Evolutionary conservation across 31 red algal genomes (phyloP).

Genomic region (Bonnemaisonia californica): DNA sequence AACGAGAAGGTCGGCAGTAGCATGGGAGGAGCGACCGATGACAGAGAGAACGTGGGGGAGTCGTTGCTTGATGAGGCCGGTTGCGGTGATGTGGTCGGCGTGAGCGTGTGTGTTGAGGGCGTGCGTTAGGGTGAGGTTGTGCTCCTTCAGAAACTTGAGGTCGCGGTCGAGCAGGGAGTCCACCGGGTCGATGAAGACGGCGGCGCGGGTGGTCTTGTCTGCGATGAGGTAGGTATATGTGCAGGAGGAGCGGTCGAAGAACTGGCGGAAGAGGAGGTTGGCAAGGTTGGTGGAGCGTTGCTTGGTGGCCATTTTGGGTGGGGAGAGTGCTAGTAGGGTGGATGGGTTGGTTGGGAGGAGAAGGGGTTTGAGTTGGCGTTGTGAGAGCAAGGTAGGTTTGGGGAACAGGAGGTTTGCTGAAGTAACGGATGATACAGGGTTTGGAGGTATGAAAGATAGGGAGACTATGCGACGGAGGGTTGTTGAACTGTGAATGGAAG

Average conservation of each 20-base stretch:
- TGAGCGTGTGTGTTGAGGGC: slow-evolving; percentile 89
- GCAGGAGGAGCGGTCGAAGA: slow-evolving; percentile 82
- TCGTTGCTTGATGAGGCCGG: slow-evolving; percentile 60
- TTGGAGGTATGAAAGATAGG: too few relatives aligned
- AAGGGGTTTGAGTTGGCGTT: background rate
- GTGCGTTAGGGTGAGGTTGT: slow-evolving; percentile 41
- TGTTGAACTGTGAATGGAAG: too few relatives aligned
- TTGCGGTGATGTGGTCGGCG: slow-evolving; percentile 85
- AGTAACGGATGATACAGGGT: too few relatives aligned
- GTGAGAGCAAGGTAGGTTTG: too few relatives aligned
- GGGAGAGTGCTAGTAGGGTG: background rate
- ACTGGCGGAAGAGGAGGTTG: slow-evolving; percentile 63
- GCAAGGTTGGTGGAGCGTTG: background rate
- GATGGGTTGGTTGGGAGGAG: background rate
- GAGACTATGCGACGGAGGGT: too few relatives aligned
- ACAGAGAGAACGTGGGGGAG: slow-evolving; percentile 55
- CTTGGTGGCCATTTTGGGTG: background rate
- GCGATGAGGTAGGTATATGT: slow-evolving; percentile 88
- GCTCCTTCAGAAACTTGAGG: slow-evolving; percentile 37
- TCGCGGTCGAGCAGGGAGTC: slow-evolving; percentile 67
- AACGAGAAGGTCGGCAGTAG: slow-evolving; percentile 63
- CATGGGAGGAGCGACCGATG: slow-evolving; percentile 46
- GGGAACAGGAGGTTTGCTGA: too few relatives aligned
- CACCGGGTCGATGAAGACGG: slow-evolving; percentile 85
- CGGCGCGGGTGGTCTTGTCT: slow-evolving; percentile 40